These are phyloP conservation scores for Chalciporus piperatus DNA, from an alignment of 768 basidiomycete species.

Conservation along the genomic window DNA sequence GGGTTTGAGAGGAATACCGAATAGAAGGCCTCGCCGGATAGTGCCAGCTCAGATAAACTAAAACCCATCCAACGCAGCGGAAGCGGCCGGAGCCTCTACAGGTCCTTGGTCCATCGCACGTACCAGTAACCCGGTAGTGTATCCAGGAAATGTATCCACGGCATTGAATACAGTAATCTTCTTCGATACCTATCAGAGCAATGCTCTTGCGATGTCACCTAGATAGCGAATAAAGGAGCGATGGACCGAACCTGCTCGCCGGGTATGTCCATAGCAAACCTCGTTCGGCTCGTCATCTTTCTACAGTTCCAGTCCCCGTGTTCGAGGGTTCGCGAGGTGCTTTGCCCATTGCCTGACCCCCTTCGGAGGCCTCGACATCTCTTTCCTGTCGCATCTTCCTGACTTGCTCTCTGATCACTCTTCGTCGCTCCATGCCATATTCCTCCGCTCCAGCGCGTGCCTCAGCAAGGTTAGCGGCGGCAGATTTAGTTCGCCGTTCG, in stretches of 20 bases:
- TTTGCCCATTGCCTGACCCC: not conserved
- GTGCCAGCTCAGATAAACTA: too few relatives aligned
- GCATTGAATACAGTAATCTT: too few relatives aligned
- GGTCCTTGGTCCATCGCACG: too few relatives aligned
- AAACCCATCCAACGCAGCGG: too few relatives aligned
- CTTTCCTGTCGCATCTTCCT: slow-evolving; percentile 25
- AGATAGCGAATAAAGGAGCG: not conserved
- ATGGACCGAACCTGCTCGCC: too few relatives aligned
- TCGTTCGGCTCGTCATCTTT: not conserved
- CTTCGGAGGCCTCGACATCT: slow-evolving; percentile 1
- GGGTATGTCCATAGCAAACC: not conserved
- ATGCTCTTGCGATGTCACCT: too few relatives aligned
- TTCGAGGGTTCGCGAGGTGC: not conserved
- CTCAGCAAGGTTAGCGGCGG: slow-evolving; percentile 55
- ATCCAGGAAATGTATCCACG: too few relatives aligned
- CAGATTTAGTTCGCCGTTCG: slow-evolving; percentile 43
- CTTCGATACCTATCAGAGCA: too few relatives aligned
- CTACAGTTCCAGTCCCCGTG: not conserved
- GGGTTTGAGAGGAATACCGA: too few relatives aligned
- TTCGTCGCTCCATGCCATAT: slow-evolving; percentile 51
- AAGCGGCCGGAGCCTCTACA: too few relatives aligned
- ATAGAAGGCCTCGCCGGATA: too few relatives aligned
- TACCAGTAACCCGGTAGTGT: too few relatives aligned
- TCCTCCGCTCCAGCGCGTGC: slow-evolving; percentile 57
- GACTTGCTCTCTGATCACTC: slow-evolving; percentile 49